Base-by-base conservation (phyloP, 495 filamentous ascomycete species). In the Cudoniella acicularis region DNA sequence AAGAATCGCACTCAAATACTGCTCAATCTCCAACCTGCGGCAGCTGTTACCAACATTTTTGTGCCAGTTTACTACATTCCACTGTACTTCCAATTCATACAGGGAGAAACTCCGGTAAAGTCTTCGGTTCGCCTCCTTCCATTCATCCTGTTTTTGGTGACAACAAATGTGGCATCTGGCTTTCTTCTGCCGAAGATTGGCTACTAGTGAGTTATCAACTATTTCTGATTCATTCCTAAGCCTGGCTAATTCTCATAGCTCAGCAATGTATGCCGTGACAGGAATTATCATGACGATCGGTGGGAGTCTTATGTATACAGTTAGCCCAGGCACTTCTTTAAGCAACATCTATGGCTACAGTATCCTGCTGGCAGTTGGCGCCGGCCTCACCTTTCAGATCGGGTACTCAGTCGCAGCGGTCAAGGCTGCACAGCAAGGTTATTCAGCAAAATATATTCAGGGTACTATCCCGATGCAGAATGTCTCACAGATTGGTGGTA, bases 1-100 rank as follows among this genome's bases (percentile, higher is more conserved):
- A n/a, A n/a, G n/a, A n/a, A n/a, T 84, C 59, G 83, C 85, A 0
- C 65, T 76, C 0, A 70, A 82, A n/a, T 74, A n/a, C 83, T 53
- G 63, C 85, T 3, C 57, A 59, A 10, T 53, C 56, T 17, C 66
- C 67, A 1, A 64, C 64, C 1, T 21, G 70, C 67, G 2, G 63
- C 61, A 10, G 62, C 71, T 2, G 56, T 62, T n/a, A n/a, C n/a
- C n/a, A n/a, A n/a, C 0, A 59, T 70, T 26, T 78, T 73, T 45
- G 49, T 77, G 16, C 54, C 71, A 0, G 67, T 82, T 23, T 83
- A 83, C 64, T 83, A 80, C 52, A 67, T 80, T 24, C 78, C 79
- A 3, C 60, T 83, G n/a, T 79, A 69, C 64, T 82, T 81, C 58
- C 69, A 75, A 25, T 82, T 82, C 57, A 64, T 68, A 1, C 69